Conservation (phyloP, 1,284 basidiomycete genomes). For the Leccinum pachyderme region DNA sequence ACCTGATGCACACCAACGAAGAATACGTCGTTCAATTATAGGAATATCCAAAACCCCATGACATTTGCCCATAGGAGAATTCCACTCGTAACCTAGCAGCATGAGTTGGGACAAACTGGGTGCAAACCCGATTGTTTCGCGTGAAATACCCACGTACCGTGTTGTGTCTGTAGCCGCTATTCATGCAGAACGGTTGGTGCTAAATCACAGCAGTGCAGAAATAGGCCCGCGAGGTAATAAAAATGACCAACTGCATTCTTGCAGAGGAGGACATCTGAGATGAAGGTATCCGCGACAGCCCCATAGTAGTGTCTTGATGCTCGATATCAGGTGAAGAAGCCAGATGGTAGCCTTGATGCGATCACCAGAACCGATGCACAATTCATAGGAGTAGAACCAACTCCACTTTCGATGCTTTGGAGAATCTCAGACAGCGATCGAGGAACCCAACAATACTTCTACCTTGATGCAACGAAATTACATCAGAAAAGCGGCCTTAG, state of each 20-base stretch:
- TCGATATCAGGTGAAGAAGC: constrained; percentile 14
- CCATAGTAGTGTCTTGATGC: constrained; percentile 8
- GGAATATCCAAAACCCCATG: constrained; percentile 4
- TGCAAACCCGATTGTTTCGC: constrained; percentile 16
- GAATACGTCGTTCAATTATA: constrained; percentile 5
- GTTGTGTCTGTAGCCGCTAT: constrained; percentile 4
- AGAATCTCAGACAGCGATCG: constrained; percentile 16
- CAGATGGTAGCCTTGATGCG: constrained; percentile 7
- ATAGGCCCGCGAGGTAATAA: background rate
- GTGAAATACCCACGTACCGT: background rate
- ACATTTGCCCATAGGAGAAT: constrained; percentile 3
- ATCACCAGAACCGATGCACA: constrained; percentile 4
- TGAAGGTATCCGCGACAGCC: constrained; percentile 11
- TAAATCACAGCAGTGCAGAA: constrained; percentile 18
- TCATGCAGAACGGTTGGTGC: constrained; percentile 3
- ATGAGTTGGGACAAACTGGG: background rate
- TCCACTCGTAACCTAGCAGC: constrained; percentile 10
- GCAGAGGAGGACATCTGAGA: constrained; percentile 5
- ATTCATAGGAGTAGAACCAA: constrained; percentile 19
- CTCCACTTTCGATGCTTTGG: constrained; percentile 19
- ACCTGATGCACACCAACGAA: constrained; percentile 26
- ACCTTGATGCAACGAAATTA: constrained; percentile 28
- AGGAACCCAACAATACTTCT: constrained; percentile 16
- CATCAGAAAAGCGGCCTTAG: constrained; percentile 41
- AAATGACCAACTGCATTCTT: constrained; percentile 7